These are phyloP conservation scores for Alternaria ventricosa DNA, from an alignment of 2,329 filamentous ascomycete genomes.

Conservation along the genomic window DNA sequence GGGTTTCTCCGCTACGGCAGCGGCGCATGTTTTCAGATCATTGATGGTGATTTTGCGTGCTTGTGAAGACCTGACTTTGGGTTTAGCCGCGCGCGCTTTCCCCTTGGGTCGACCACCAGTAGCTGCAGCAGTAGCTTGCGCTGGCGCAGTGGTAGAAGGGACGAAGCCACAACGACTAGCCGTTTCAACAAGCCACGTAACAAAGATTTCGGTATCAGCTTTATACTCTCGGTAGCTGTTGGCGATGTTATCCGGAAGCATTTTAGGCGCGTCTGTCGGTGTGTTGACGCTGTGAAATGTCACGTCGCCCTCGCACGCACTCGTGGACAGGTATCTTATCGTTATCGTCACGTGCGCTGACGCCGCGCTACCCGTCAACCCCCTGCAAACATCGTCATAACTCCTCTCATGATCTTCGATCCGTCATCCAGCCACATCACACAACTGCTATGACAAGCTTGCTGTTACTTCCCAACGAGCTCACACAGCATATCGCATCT, in stretches of 20 bases:
- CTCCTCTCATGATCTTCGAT: neutral
- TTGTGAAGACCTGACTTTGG: neutral
- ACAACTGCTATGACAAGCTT: neutral
- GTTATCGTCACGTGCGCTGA: slow-evolving; percentile 3
- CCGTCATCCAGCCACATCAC: neutral
- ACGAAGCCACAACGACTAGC: neutral
- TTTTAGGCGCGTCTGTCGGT: neutral
- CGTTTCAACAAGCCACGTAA: neutral
- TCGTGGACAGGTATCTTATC: neutral
- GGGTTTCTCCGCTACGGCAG: neutral
- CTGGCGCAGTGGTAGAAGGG: neutral
- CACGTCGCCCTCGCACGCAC: neutral
- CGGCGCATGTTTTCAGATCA: neutral
- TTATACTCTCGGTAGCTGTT: neutral
- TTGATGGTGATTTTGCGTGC: neutral
- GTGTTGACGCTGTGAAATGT: neutral
- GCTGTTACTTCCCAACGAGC: slow-evolving; percentile 23
- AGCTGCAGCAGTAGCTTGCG: no score
- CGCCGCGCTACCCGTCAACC: neutral
- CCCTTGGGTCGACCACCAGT: neutral
- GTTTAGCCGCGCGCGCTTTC: neutral
- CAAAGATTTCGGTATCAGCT: neutral
- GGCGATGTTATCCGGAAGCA: neutral
- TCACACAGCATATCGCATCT: slow-evolving; percentile 28
- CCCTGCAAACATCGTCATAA: neutral